Evolutionary conservation across 1,284 basidiomycete genomes (phyloP).

Genomic region (Cutaneotrichosporon sp.): DNA sequence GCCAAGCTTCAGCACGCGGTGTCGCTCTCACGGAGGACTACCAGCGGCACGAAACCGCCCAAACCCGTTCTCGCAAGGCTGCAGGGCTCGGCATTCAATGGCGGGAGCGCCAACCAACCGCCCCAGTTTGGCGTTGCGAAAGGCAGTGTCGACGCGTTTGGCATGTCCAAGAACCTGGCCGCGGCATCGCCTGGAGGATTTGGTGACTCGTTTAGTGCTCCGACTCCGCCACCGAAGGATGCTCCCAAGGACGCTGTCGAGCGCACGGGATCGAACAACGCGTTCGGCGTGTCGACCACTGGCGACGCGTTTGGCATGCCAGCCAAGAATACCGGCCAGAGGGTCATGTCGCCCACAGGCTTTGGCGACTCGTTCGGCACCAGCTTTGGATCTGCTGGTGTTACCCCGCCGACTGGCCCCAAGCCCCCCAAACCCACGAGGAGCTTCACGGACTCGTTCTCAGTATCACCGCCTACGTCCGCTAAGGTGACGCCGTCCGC

Average conservation of each 20-base stretch:
- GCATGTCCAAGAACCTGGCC: conserved; percentile 21
- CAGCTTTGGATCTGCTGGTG: conserved; percentile 4
- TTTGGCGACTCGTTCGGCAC: conserved; percentile 23
- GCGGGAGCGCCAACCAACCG: conserved; percentile 7
- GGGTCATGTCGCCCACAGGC: conserved; percentile 14
- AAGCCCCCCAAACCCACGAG: neutral
- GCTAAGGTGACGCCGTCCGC: neutral
- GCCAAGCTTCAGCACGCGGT: conserved; percentile 12
- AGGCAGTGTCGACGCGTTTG: conserved; percentile 38
- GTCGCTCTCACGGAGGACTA: conserved; percentile 10
- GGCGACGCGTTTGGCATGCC: conserved; percentile 13
- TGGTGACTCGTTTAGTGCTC: conserved; percentile 11
- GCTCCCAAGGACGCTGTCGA: conserved; percentile 1
- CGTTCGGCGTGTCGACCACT: neutral
- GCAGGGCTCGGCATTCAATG: conserved; percentile 6
- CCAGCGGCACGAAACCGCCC: conserved; percentile 25
- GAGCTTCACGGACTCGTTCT: conserved; percentile 18
- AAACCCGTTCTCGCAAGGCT: conserved; percentile 8
- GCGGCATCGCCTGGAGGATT: conserved; percentile 16
- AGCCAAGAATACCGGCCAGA: neutral
- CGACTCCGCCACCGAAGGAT: neutral
- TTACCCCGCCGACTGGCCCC: conserved; percentile 6
- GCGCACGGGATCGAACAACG: neutral
- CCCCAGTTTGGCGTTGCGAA: neutral
- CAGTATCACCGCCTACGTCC: neutral